Evolutionary conservation across 2,329 filamentous ascomycete species (phyloP).

Genomic region (Aspergillus intermedius): DNA sequence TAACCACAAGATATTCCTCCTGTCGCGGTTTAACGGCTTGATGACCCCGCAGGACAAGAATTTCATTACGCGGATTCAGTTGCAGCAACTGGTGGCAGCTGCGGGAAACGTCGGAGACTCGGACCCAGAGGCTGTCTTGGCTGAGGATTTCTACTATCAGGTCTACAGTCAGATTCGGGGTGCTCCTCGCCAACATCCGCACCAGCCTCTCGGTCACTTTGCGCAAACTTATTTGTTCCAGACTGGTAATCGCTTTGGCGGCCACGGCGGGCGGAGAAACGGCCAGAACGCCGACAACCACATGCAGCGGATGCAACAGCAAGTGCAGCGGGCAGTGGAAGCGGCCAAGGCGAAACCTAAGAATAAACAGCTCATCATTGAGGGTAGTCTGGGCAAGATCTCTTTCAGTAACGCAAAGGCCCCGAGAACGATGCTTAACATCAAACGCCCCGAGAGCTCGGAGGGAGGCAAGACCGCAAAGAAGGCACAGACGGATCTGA

Average conservation of each 20-base stretch:
- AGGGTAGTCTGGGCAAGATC: slow-evolving; percentile 94
- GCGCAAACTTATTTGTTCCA: slow-evolving; percentile 97
- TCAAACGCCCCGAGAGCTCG: slow-evolving; percentile 74
- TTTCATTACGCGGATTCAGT: slow-evolving; percentile 94
- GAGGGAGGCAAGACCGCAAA: slow-evolving; percentile 50
- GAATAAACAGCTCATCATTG: slow-evolving; percentile 93
- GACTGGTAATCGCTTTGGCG: slow-evolving; percentile 75
- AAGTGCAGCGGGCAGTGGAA: slow-evolving; percentile 94
- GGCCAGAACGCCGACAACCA: slow-evolving; percentile 87
- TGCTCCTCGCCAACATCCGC: slow-evolving; percentile 80
- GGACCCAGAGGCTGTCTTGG: slow-evolving; percentile 70
- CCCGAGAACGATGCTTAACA: slow-evolving; percentile 86
- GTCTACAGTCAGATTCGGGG: slow-evolving; percentile 92
- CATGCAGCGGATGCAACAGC: slow-evolving; percentile 98
- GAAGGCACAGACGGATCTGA: slow-evolving; percentile 45
- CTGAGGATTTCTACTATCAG: slow-evolving; percentile 98
- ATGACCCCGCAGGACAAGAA: slow-evolving; percentile 99
- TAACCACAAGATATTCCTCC: slow-evolving; percentile 93
- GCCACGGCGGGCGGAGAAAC: slow-evolving; percentile 59
- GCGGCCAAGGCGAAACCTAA: slow-evolving; percentile 96
- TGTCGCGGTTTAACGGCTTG: slow-evolving; percentile 89
- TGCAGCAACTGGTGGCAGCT: slow-evolving; percentile 90
- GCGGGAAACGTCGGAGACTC: slow-evolving; percentile 80
- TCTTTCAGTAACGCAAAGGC: slow-evolving; percentile 99
- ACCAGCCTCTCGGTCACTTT: slow-evolving; percentile 90